Base-by-base conservation (phyloP, 1,139 yeast genomes). In the Torulaspora pretoriensis region DNA sequence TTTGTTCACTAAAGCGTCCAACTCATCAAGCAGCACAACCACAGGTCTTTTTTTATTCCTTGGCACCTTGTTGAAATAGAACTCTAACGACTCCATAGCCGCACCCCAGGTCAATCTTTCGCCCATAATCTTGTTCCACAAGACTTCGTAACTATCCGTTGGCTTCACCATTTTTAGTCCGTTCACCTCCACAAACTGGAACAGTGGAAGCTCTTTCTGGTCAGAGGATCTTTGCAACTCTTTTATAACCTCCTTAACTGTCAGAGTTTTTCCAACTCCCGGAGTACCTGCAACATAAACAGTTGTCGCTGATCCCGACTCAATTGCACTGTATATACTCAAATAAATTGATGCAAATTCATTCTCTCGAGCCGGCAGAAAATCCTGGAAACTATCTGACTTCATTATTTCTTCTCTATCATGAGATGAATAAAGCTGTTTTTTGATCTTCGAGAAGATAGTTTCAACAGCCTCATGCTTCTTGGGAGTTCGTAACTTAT, bases 191-290 rank as follows among this genome's bases (percentile, higher is more conserved):
- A 87, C 68, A 61, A 77, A 90, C 41, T 81, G 78, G 61, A 92
- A 90, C 10, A 71, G 71, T 12, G 74, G 70, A 26, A 83, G 59
- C 42, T 75, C 80, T 3, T 74, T 77, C 14, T 70, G 69, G 10
- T 61, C 60, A 4, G 70, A 69, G 8, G 74, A 65, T 25, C 68
- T 73, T 49, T 69, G 73, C 44, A 92, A 68, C 56, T 84, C 89
- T 23, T 77, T 73, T 35, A 94, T 75, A 0, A 86, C 97, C 57
- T 89, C 96, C 47, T 95, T 70, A 2, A 92, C 82, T 0, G 97
- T 92, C 5, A 95, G 95, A 0, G 99, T 92, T 63, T 92, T 92
- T 10, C 99, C 99, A 3, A 95, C 90, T 8, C 99, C 99, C 0
- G 99, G 98, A 0, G 97, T 89, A 1, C 99, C 99, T 65, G 96